phyloP scores from a whole-genome alignment of 1,139 yeast species.

The Yamadazyma trypodendri region DNA sequence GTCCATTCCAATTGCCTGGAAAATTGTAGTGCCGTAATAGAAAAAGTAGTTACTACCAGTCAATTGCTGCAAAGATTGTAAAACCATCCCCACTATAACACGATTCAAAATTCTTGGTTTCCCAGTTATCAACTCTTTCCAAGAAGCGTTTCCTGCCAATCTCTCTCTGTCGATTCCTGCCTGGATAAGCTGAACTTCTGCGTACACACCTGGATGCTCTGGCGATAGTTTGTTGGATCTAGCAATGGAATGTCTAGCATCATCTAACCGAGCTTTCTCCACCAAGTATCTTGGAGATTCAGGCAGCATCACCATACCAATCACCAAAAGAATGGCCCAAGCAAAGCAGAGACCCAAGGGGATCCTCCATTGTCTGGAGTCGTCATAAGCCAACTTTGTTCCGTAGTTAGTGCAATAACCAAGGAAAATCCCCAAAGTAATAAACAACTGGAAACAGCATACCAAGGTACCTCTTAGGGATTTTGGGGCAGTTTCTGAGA shows the following conservation, averaged over 20 bases:
- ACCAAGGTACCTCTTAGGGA: conserved; percentile 70
- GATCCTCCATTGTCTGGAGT: conserved; percentile 62
- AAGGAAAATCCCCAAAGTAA: conserved; percentile 66
- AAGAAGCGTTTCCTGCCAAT: conserved; percentile 62
- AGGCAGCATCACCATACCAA: conserved; percentile 60
- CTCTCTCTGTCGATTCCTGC: conserved; percentile 66
- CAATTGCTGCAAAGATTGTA: conserved; percentile 72
- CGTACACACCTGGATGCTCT: conserved; percentile 55
- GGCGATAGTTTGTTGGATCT: conserved; percentile 57
- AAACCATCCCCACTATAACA: conserved; percentile 57
- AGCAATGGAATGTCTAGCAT: conserved; percentile 54
- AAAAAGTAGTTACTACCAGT: conserved; percentile 82
- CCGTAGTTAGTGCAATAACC: conserved; percentile 70
- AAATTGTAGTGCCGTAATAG: conserved; percentile 78
- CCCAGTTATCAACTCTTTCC: conserved; percentile 66
- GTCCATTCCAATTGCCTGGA: conserved; percentile 68
- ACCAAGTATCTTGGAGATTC: conserved; percentile 60
- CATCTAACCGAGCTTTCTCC: conserved; percentile 38
- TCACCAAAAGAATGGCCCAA: conserved; percentile 51
- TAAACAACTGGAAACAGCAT: conserved; percentile 65
- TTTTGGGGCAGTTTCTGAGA: conserved; percentile 70
- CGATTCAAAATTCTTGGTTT: conserved; percentile 64
- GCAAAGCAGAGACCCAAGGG: conserved; percentile 62
- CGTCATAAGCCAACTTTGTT: conserved; percentile 48
- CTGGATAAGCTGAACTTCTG: conserved; percentile 59